Base-by-base conservation (phyloP, 441 rosid species). In the Populus hybrid region DNA sequence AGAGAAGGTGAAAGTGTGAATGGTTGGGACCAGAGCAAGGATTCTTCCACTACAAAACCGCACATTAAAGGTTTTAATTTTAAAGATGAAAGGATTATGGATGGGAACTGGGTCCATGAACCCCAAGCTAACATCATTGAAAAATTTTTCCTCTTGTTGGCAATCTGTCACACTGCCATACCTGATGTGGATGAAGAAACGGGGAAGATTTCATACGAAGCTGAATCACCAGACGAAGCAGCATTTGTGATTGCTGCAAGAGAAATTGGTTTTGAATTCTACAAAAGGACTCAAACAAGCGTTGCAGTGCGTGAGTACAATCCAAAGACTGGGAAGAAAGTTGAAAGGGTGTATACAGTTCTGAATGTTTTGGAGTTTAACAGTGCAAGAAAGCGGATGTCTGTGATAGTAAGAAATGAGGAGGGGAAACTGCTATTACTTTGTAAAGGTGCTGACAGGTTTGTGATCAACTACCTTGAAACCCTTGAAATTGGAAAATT, bases 221-320 rank as follows among this genome's bases (percentile, higher is more conserved):
- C 99, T 64, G 99, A 96, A 79, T 96, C 99, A 70, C 99, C 99
- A 16, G 98, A 96, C 73, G 99, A 96, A 87, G 94, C 98, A 70
- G 96, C 98, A 38, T 96, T 96, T 69, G 96, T 94, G 77, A 88
- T 94, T 83, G 99, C 97, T 26, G 98, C 99, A 8, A 88, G 94
- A 73, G 99, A 96, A 84, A 87, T 94, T 75, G 99, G 98, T 73
- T 96, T 96, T 82, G 95, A 91, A 83, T 94, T 94, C 83, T 92
- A 75, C 70, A 80, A 84, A 70, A 89, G 99, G 85, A 89, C 97
- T 78, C 99, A 92, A 84, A 89, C 92, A 53, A 87, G 89, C 85
- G 81, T 94, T 67, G 85, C 92, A 26, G 74, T 94, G 75, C 81
- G 84, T 26, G 99, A 94, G 87, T 84, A 91, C 68, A 94, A 96